These are phyloP conservation scores for Jaminaea rosea DNA, from an alignment of 1,284 basidiomycete species.

Conservation along the genomic window DNA sequence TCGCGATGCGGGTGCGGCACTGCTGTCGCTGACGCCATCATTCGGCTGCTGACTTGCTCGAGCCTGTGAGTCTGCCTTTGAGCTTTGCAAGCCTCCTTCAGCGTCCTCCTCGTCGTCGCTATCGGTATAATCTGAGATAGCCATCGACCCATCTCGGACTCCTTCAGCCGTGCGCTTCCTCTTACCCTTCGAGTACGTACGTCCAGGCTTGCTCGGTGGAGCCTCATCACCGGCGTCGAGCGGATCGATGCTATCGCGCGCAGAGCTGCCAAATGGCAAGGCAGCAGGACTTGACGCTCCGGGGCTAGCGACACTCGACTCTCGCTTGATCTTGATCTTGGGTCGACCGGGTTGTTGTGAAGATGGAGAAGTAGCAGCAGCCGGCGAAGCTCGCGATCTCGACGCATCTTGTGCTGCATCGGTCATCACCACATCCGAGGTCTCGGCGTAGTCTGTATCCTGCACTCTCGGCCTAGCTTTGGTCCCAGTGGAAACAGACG, in stretches of 20 bases:
- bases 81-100: not conserved
- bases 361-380: no score
- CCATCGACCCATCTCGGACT: conserved; percentile 1
- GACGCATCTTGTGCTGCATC: no score
- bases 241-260: conserved; percentile 17
- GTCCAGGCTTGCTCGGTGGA: conserved; percentile 24
- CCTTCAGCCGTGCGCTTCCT: conserved; percentile 19
- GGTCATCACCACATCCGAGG: no score
- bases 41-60: not conserved
- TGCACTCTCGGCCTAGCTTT: no score
- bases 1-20: no score
- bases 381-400: no score
- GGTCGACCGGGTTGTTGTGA: not conserved
- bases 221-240: conserved; percentile 26
- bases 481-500: no score
- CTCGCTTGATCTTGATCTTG: conserved; percentile 9
- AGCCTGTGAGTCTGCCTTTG: not conserved
- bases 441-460: no score
- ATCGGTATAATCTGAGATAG: no score
- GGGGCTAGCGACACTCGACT: not conserved
- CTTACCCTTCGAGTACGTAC: conserved; percentile 25
- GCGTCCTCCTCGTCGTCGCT: not conserved
- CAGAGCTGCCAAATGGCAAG: conserved; percentile 5
- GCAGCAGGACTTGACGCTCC: not conserved
- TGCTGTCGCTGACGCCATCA: not conserved